These are phyloP conservation scores for Colletotrichum camelliae DNA, from an alignment of 2,329 filamentous ascomycete genomes.

Conservation along the genomic window DNA sequence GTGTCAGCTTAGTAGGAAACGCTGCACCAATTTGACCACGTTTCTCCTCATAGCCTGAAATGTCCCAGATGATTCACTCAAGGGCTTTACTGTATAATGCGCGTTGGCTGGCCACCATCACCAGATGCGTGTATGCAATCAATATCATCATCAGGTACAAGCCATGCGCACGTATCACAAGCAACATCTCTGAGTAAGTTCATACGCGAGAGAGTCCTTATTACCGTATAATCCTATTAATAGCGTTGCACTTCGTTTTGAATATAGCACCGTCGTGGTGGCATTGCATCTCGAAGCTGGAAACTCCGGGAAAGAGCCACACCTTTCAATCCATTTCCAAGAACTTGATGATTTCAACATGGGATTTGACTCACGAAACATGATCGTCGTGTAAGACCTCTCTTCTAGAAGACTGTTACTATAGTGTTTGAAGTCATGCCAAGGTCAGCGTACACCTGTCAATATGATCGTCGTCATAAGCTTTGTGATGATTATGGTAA, in stretches of 20 bases:
- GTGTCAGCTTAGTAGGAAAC: background rate
- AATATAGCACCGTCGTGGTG: background rate
- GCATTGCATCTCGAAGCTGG: background rate
- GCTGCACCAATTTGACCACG: accelerated
- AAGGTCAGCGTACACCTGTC: background rate
- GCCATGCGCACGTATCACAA: background rate
- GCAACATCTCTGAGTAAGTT: accelerated
- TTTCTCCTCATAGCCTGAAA: accelerated
- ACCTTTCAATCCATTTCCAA: background rate
- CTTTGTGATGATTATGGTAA: background rate
- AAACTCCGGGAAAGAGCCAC: background rate
- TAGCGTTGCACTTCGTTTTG: background rate
- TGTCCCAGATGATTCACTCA: background rate
- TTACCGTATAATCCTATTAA: background rate
- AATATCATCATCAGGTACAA: accelerated
- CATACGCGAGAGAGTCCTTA: accelerated
- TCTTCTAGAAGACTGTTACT: background rate
- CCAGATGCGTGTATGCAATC: background rate
- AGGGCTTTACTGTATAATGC: background rate
- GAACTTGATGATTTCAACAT: background rate
- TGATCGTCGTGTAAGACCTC: background rate
- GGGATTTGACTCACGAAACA: background rate
- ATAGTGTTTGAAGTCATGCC: background rate
- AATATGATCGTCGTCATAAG: background rate
- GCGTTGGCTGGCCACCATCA: accelerated